Evolutionary conservation across 2,329 filamentous ascomycete genomes (phyloP), one percentile per base, ranked within the genome.

Genomic region (Dactylellina leptospora): DNA sequence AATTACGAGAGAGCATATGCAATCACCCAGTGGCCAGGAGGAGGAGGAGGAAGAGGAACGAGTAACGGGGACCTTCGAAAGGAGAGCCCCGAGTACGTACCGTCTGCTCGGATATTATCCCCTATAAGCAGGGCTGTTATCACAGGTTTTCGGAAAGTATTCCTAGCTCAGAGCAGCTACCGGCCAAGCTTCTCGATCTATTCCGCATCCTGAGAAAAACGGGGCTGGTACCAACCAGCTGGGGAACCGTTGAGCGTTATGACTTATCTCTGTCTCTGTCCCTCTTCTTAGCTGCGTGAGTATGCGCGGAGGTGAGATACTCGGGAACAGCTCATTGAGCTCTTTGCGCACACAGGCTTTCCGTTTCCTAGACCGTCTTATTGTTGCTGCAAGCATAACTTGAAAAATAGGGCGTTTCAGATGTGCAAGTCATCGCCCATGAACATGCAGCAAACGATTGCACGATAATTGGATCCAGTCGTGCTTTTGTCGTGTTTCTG

Each of bases 1-100:
- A 72, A 72, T 72, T 63, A 72, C 68, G 59, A 72, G 48, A 70
- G 68, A 72, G 68, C 68, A 72, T 64, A 72, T 68, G 62, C 62
- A 68, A 68, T 68, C 23, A 66, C 30, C 45, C 28, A 58, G 45
- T 33, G 50, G 42, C 20, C 48, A 51, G 27, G 44, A n/a, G 10
- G 36, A 11, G 8, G 36, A 40, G 5, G 11, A n/a, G 10, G 36
- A 40, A 11, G 36, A 40, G n/a, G n/a, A n/a, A n/a, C n/a, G n/a
- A 40, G 36, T n/a, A 54, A 58, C 28, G 51, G 50, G 50, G 42
- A 36, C 27, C 6, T 13, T 40, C 42, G 59, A 53, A 47, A 51
- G 40, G 50, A 42, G n/a, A 36, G 16, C 36, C 51, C 38, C 44
- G 27, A 51, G 68, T 72, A 64, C 53, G 68, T 72, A 64, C 68